Evolutionary conservation across 2,329 filamentous ascomycete species (phyloP).

Genomic region (Bipolaris oryzae): DNA sequence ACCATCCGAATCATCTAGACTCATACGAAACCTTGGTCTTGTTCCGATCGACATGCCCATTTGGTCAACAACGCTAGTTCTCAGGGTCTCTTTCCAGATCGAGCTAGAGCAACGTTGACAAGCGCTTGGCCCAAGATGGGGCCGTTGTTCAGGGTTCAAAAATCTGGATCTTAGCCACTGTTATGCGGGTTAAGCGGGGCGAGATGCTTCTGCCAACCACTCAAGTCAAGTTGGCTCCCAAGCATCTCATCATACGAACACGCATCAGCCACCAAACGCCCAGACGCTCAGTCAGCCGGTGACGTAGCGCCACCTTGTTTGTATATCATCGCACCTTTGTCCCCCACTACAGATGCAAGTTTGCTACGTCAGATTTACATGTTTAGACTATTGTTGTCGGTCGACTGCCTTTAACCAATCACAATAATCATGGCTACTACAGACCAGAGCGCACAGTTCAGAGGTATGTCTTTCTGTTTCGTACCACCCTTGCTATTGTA

Average conservation of each 20-base stretch:
- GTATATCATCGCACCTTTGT: constrained; percentile 8
- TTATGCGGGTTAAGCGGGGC: constrained; percentile 10
- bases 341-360: neutral
- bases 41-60: neutral
- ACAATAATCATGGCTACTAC: constrained; percentile 7
- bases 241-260: constrained; percentile 18
- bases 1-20: constrained; percentile 18
- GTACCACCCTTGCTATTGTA: neutral
- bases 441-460: constrained; percentile 13
- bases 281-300: constrained; percentile 15
- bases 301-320: constrained; percentile 14
- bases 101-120: constrained; percentile 3
- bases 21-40: neutral
- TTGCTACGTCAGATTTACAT: constrained; percentile 1
- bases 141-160: constrained; percentile 14
- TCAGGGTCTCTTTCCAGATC: neutral
- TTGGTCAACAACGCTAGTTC: neutral
- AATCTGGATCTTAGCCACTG: constrained; percentile 2
- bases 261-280: constrained; percentile 12
- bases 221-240: constrained; percentile 4
- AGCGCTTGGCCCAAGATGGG: constrained; percentile 2
- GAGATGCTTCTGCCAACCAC: neutral
- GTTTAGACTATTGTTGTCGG: neutral
- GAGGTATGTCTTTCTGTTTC: constrained; percentile 6
- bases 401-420: neutral